phyloP scores from a whole-genome alignment of 305 asterid genomes.

The Fraxinus angustifolia region DNA sequence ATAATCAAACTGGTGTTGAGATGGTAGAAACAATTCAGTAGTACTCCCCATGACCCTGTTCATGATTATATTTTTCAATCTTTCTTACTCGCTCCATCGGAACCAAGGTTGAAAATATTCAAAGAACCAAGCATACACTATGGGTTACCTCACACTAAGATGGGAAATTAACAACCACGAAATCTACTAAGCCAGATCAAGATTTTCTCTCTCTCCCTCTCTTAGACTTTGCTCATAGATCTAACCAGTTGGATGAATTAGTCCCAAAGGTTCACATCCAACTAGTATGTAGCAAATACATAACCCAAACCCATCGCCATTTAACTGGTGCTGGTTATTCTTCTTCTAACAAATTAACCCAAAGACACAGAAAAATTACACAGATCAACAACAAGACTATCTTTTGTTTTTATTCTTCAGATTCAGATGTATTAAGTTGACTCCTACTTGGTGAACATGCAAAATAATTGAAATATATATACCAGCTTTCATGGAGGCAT shows the following conservation, averaged over 20 bases:
- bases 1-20: not conserved
- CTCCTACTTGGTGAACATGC: not conserved
- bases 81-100: not conserved
- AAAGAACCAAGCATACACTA: not conserved
- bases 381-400: not conserved
- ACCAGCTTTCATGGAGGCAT: constrained; percentile 96
- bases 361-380: not conserved
- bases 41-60: not conserved
- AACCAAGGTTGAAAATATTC: not conserved
- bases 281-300: not conserved
- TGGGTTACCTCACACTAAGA: not conserved
- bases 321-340: not conserved
- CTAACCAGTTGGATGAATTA: not conserved
- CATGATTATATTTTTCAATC: not conserved
- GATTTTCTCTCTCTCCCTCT: not conserved
- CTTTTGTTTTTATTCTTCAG: not conserved
- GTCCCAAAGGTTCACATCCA: not conserved
- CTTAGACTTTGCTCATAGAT: not conserved
- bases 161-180: not conserved
- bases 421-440: not conserved
- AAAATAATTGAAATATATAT: not conserved
- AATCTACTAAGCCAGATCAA: not conserved
- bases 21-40: not conserved
- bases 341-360: not conserved
- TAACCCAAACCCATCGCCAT: not conserved